phyloP scores from a whole-genome alignment of 352 stramenopile species.

The Phytopythium chamaehyphon region DNA sequence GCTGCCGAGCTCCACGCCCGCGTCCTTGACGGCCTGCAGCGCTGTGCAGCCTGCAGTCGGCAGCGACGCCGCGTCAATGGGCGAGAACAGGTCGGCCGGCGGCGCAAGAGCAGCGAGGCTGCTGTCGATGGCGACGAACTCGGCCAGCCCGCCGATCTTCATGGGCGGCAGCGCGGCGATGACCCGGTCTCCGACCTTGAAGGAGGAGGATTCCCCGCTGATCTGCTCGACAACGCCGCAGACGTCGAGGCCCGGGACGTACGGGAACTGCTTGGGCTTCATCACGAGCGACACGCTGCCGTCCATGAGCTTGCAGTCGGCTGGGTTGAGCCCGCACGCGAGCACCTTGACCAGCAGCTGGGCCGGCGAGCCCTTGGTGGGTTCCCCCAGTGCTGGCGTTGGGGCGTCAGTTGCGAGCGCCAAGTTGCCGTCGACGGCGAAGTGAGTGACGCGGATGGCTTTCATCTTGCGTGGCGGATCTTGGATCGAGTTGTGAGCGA shows the following conservation, averaged over 20 bases:
- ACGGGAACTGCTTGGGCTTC: conserved; percentile 35
- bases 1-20: conserved; percentile 28
- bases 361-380: conserved; percentile 1
- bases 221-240: conserved; percentile 36
- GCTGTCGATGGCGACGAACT: conserved; percentile 26
- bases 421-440: conserved; percentile 21
- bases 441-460: conserved; percentile 32
- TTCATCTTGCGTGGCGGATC: conserved; percentile 18
- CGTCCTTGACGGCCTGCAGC: conserved; percentile 27
- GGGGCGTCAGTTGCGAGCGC: conserved; percentile 14
- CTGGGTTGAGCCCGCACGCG: conserved; percentile 28
- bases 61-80: conserved; percentile 23
- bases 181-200: conserved; percentile 31
- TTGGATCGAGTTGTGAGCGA: no score
- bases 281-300: conserved; percentile 35
- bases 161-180: conserved; percentile 19
- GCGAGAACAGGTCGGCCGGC: conserved; percentile 3
- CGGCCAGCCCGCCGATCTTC: conserved; percentile 23
- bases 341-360: conserved; percentile 27
- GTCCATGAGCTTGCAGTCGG: conserved; percentile 29
- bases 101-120: conserved; percentile 17
- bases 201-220: conserved; percentile 14
- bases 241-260: conserved; percentile 35
- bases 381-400: conserved; percentile 12
- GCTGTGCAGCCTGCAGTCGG: conserved; percentile 27